Evolutionary conservation across 177 flowering plant genomes (phyloP).

Genomic region (Telopea speciosissima): DNA sequence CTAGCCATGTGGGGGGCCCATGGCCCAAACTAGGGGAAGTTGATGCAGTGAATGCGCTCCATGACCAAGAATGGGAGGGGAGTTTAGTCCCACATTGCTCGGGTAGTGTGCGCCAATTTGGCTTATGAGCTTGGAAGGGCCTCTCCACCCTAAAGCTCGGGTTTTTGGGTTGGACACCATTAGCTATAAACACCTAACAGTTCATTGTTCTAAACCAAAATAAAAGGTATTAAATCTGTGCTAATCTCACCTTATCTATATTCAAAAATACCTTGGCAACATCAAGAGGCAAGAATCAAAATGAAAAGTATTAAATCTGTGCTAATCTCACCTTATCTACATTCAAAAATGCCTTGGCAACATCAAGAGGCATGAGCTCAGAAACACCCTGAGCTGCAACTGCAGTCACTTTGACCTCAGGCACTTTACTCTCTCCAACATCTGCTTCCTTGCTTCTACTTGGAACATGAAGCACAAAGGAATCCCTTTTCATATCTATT

Average conservation of each 20-base stretch:
- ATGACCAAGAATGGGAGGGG: too few species aligned
- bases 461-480: conserved; percentile 66
- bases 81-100: too few species aligned
- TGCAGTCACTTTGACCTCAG: conserved; percentile 57
- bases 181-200: background rate
- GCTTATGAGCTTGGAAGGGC: too few species aligned
- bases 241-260: conserved; percentile 59
- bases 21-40: too few species aligned
- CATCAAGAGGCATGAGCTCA: conserved; percentile 90
- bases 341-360: conserved; percentile 79
- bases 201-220: background rate
- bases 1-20: too few species aligned
- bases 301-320: background rate
- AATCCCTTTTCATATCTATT: conserved; percentile 59
- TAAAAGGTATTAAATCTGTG: background rate
- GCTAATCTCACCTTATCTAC: conserved; percentile 62
- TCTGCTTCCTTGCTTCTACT: conserved; percentile 39
- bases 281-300: conserved; percentile 68
- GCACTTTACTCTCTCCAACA: conserved; percentile 29
- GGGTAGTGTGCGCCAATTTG: too few species aligned
- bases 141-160: too few species aligned
- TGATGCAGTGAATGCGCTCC: too few species aligned
- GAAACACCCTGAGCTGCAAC: conserved; percentile 66
- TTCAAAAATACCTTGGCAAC: conserved; percentile 81
- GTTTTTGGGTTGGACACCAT: too few species aligned